Evolutionary conservation across 129 eudicot species (phyloP).

Genomic region (Gnaphalium uliginosum): DNA sequence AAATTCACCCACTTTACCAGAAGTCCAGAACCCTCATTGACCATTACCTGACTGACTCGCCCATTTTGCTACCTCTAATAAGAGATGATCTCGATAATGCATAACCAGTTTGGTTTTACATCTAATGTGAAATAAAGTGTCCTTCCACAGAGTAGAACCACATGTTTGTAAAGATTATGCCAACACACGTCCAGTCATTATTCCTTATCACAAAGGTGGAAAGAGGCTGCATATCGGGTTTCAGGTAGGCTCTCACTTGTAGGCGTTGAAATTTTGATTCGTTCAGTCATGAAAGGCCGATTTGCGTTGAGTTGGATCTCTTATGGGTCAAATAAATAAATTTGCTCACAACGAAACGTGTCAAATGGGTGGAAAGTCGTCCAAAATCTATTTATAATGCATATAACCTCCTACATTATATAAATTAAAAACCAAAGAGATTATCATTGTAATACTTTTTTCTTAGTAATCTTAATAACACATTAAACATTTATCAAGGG

Average conservation of each 20-base stretch:
- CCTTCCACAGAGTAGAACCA: conserved; percentile 71
- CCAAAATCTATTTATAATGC: conserved; percentile 2
- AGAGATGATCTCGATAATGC: background rate
- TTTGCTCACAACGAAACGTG: background rate
- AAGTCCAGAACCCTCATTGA: background rate
- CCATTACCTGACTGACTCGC: background rate
- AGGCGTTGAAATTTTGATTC: background rate
- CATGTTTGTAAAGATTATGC: conserved; percentile 73
- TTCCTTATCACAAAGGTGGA: conserved; percentile 96
- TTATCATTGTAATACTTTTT: background rate
- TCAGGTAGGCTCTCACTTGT: conserved; percentile 54
- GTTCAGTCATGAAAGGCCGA: background rate
- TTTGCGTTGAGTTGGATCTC: background rate
- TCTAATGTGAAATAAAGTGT: conserved; percentile 20
- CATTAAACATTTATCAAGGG: background rate
- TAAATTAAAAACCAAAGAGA: background rate
- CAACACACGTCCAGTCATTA: conserved; percentile 72
- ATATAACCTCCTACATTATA: background rate
- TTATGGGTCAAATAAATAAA: background rate
- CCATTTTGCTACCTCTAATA: background rate
- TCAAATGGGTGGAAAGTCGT: background rate
- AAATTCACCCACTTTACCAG: background rate
- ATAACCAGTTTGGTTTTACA: background rate
- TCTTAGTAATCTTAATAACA: background rate
- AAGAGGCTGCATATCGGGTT: conserved; percentile 86